Percentiles rank a stretch among this genome's conserved stretches.
phyloP scores from a whole-genome alignment of 768 basidiomycete genomes.

The Mycena latifolia region DNA sequence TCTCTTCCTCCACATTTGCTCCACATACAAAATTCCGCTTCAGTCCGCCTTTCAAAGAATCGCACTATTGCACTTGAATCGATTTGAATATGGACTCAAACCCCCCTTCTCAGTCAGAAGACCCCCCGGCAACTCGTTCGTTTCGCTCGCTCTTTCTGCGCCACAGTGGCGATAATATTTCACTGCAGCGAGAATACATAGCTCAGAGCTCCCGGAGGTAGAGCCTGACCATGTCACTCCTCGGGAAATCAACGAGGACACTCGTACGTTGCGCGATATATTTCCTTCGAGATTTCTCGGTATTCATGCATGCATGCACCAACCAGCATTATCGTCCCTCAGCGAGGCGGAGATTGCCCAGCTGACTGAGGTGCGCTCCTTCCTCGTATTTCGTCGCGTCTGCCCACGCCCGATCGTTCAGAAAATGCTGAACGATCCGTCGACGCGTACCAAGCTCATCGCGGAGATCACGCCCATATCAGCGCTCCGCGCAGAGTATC shows the following conservation, averaged over 20 bases:
- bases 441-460: conserved; percentile 53
- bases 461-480: conserved; percentile 65
- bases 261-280: conserved; percentile 24
- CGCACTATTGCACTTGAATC: not conserved
- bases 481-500: conserved; percentile 75
- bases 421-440: conserved; percentile 34
- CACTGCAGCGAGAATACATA: conserved; percentile 30
- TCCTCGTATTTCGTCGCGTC: not conserved
- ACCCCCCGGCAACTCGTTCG: conserved; percentile 31
- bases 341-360: conserved; percentile 31
- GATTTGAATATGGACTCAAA: conserved; percentile 7
- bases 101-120: not conserved
- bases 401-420: not conserved
- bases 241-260: conserved; percentile 31
- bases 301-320: not conserved
- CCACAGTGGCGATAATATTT: conserved; percentile 8
- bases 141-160: conserved; percentile 15
- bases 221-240: conserved; percentile 18
- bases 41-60: not conserved
- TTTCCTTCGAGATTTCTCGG: too few relatives aligned
- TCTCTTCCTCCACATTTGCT: not conserved
- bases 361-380: conserved; percentile 26
- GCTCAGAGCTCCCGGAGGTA: conserved; percentile 27
- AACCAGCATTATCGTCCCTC: conserved; percentile 29
- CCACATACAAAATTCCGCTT: not conserved